These are phyloP conservation scores for Dactylis glomerata DNA, from an alignment of 176 grass and related monocot species.

Conservation along the genomic window DNA sequence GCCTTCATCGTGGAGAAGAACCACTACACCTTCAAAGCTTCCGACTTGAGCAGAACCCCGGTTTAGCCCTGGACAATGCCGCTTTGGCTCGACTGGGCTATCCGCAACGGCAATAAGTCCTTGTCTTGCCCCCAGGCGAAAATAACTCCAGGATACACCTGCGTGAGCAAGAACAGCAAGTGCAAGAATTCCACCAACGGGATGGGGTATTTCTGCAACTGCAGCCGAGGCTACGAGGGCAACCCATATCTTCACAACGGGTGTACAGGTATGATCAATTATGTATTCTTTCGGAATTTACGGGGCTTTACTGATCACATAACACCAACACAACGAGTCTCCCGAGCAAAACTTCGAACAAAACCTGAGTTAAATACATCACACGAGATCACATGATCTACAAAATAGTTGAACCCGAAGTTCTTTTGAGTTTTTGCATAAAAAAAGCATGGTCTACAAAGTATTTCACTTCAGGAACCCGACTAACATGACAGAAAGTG, in stretches of 20 bases:
- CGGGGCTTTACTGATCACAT: too few species aligned
- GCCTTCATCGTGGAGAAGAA: conserved; percentile 1
- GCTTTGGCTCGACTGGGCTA: conserved; percentile 11
- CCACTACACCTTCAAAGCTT: background rate
- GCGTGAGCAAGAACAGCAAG: background rate
- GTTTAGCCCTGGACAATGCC: background rate
- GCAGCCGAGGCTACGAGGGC: conserved; percentile 1
- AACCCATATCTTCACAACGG: background rate
- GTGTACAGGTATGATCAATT: background rate
- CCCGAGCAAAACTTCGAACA: too few species aligned
- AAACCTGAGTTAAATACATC: too few species aligned
- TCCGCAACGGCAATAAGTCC: background rate
- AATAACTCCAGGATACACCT: conserved; percentile 10
- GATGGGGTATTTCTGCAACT: conserved; percentile 2
- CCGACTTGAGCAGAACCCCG: background rate
- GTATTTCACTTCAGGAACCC: too few species aligned
- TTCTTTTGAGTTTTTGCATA: too few species aligned
- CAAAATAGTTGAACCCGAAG: too few species aligned
- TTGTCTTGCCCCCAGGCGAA: background rate
- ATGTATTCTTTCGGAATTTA: too few species aligned
- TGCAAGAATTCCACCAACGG: background rate
- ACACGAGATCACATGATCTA: too few species aligned
- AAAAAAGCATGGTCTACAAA: too few species aligned
- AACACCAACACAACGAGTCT: too few species aligned
- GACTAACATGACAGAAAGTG: too few species aligned